Percentiles rank a stretch among this genome's conserved stretches.
Conservation (phyloP, 1,284 basidiomycete genomes). For the Cerrena zonata region DNA sequence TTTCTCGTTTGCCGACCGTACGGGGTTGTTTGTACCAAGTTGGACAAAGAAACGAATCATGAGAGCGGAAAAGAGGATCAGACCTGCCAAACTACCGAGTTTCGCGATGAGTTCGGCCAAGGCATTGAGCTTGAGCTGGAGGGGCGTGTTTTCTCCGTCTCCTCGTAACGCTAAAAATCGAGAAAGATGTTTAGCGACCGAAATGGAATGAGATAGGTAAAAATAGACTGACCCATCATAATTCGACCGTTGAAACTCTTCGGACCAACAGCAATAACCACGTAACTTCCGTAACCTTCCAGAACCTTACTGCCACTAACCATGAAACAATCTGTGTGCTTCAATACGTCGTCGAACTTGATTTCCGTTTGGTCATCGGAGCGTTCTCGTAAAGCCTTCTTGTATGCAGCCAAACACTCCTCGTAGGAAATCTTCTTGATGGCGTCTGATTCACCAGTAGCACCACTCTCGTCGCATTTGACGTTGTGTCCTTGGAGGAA, state of each 20-base stretch:
- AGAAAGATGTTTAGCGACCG: neutral
- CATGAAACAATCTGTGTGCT: constrained; percentile 87
- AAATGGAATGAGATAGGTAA: constrained; percentile 5
- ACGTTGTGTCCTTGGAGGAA: constrained; percentile 91
- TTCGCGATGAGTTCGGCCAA: constrained; percentile 94
- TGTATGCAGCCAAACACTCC: constrained; percentile 48
- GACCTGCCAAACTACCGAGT: constrained; percentile 77
- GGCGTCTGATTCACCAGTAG: constrained; percentile 93
- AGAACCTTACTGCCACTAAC: constrained; percentile 91
- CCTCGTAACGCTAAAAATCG: constrained; percentile 67
- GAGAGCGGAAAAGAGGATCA: constrained; percentile 76
- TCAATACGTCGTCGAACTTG: constrained; percentile 27
- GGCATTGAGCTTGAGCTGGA: constrained; percentile 89
- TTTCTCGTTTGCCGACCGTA: constrained; percentile 71
- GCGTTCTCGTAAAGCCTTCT: constrained; percentile 16
- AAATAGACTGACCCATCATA: constrained; percentile 74
- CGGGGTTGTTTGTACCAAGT: constrained; percentile 55
- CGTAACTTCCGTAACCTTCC: constrained; percentile 90
- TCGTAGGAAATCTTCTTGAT: constrained; percentile 84
- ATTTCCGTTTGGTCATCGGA: constrained; percentile 12
- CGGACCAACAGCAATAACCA: constrained; percentile 87
- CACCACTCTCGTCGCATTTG: constrained; percentile 92
- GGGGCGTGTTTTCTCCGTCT: constrained; percentile 81
- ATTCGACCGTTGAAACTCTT: constrained; percentile 94
- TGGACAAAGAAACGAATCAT: constrained; percentile 95